Evolutionary conservation across 306 rosid genomes (phyloP).

Genomic region (Glycine latifolia): DNA sequence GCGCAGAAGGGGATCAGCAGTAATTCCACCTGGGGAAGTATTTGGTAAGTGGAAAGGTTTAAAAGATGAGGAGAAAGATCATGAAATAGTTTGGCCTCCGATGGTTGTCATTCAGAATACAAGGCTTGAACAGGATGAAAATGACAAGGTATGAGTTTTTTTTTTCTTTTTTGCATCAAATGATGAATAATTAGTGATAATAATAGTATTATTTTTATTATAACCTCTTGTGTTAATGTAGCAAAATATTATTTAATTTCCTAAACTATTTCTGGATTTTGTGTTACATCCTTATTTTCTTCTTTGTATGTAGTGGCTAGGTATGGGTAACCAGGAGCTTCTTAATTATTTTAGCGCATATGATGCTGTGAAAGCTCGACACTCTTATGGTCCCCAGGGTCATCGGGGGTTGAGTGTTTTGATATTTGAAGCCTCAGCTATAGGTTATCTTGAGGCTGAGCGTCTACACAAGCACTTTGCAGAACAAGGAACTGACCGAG

Average conservation of each 20-base stretch:
- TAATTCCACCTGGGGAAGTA: conserved; percentile 72
- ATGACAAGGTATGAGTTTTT: conserved; percentile 59
- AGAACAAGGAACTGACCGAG: conserved; percentile 66
- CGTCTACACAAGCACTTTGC: conserved; percentile 69
- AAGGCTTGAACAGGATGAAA: conserved; percentile 67
- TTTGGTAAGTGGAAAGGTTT: conserved; percentile 83
- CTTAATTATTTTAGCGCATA: conserved; percentile 63
- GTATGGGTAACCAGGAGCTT: conserved; percentile 87
- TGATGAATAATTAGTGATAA: too few species aligned
- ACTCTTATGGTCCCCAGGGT: conserved; percentile 80
- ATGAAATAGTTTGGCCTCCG: conserved; percentile 82
- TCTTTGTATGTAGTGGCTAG: conserved; percentile 58
- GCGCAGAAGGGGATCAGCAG: conserved; percentile 64
- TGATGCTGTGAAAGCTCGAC: conserved; percentile 67
- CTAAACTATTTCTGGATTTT: too few species aligned
- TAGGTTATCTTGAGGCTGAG: conserved; percentile 79
- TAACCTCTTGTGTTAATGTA: too few species aligned
- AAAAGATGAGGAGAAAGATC: conserved; percentile 60
- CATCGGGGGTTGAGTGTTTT: conserved; percentile 81
- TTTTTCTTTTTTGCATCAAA: not conserved
- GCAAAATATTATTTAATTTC: not conserved
- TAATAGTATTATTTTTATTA: too few species aligned
- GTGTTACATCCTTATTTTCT: conserved; percentile 1
- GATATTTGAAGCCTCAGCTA: conserved; percentile 80
- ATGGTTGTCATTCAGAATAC: conserved; percentile 79